A percentile compares a stretch with the other conserved stretches of the same genome.
phyloP scores from a whole-genome alignment of 1,284 basidiomycete species.

The Ganoderma leucocontextum region DNA sequence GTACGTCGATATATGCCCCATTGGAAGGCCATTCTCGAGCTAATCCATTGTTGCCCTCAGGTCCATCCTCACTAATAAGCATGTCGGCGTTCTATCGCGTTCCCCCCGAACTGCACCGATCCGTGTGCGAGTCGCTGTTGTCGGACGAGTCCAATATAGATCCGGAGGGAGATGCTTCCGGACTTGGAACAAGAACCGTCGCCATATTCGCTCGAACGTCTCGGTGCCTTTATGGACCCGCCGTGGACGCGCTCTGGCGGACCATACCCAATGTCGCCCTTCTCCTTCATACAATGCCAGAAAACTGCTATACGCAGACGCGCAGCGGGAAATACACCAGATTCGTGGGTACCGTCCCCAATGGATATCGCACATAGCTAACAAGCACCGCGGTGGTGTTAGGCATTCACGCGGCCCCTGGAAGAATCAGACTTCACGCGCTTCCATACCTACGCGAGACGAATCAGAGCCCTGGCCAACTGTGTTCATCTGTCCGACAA shows the following conservation, averaged over 20 bases:
- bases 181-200: neutral
- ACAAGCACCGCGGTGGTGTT: neutral
- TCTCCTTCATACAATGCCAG: slow-evolving; percentile 11
- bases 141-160: neutral
- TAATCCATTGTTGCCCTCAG: neutral
- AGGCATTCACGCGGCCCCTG: neutral
- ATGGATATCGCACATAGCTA: neutral
- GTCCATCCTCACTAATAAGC: neutral
- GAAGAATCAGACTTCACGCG: neutral
- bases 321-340: neutral
- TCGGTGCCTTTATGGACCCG: neutral
- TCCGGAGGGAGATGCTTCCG: neutral
- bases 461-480: neutral
- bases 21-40: neutral
- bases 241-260: slow-evolving; percentile 2
- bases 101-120: neutral
- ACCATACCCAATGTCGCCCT: slow-evolving; percentile 10
- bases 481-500: neutral
- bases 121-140: slow-evolving; percentile 4
- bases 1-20: neutral
- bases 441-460: neutral
- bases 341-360: slow-evolving; percentile 3
- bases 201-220: slow-evolving; percentile 6
- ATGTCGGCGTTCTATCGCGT: neutral
- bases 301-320: neutral